Evolutionary conservation across 257 asterid genomes (phyloP).

Genomic region (Echites panduratus): DNA sequence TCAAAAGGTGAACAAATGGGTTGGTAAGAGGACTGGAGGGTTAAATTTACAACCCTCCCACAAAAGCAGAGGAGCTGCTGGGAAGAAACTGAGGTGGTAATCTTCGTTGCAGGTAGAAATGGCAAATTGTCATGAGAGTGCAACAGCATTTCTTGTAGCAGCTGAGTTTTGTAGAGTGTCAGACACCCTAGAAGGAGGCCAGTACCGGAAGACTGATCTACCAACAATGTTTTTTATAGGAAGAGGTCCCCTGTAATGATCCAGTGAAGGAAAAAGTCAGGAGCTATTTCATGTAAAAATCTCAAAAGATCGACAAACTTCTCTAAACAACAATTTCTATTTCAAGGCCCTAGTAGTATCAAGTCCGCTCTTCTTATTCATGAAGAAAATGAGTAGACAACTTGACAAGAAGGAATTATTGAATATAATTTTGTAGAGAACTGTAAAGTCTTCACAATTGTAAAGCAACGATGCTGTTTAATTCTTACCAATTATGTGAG

Average conservation of each 20-base stretch:
- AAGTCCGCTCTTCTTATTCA: too few relatives aligned
- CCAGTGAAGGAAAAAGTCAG: neutral
- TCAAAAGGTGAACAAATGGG: neutral
- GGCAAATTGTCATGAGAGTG: constrained; percentile 13
- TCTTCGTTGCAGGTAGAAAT: neutral
- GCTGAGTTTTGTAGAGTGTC: constrained; percentile 16
- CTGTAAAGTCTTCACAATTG: neutral
- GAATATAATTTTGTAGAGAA: neutral
- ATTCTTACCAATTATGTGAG: constrained; percentile 76
- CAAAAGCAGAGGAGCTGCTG: neutral
- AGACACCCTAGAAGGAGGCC: constrained; percentile 40
- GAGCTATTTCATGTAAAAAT: neutral
- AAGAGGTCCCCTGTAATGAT: constrained; percentile 35
- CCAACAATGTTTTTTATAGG: constrained; percentile 32
- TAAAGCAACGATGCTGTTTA: constrained; percentile 1
- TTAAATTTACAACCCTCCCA: neutral
- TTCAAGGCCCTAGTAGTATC: neutral
- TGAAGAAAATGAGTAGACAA: neutral
- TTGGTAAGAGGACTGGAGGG: neutral
- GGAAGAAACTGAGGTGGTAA: neutral
- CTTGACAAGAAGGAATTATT: too few relatives aligned
- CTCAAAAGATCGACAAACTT: neutral
- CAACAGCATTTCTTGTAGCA: constrained; percentile 7
- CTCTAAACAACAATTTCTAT: neutral
- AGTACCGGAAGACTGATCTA: constrained; percentile 36